Evolutionary conservation across 352 stramenopile genomes (phyloP), one percentile per base, ranked within the genome.

Genomic region (Phytophthora ramorum): DNA sequence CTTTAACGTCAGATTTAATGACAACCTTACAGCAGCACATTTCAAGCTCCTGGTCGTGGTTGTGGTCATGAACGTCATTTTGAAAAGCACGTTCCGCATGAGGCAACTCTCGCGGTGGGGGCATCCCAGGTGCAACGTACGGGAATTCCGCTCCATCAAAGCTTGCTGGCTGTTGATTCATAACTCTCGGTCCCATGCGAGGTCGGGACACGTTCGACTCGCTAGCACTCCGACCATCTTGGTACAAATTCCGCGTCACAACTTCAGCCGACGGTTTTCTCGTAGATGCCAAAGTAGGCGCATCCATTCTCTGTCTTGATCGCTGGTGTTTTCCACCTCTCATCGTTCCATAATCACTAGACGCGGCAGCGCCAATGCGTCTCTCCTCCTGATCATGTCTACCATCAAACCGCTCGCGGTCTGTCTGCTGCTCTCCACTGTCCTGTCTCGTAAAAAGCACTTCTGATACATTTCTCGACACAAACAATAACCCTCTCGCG

Each of bases 401-500:
- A 26, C 7, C 37, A 20, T 54, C 55, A 13, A 53, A 9, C 9
- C 12, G 22, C 20, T 13, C 34, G 57, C 28, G 37, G 41, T 55
- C 58, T 48, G 37, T 45, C 24, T 45, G 20, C 12, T 69, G 40
- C n/a, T 64, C 56, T 7, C 46, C 58, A 38, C 7, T 35, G 3
- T 35, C 30, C 24, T 24, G 45, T 1, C 34, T 69, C 20, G 63
- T 56, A 43, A 92, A 92, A 8, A 90, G 26, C 34, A 83, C 63
- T 6, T 54, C 34, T 2, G 74, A 63, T 16, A 85, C 65, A 49
- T 78, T 85, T n/a, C 73, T 63, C 3, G 83, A 92, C 20, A 90
- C 69, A 43, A 66, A 79, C 26, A 89, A 50, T 24, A 73, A 70
- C 1, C 56, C 66, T n/a, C 55, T 46, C 0, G 81, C 77, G 7